Evolutionary conservation across 331 rosid species (phyloP), one percentile per base, ranked within the genome.

Genomic region (Phaseolus coccineus): DNA sequence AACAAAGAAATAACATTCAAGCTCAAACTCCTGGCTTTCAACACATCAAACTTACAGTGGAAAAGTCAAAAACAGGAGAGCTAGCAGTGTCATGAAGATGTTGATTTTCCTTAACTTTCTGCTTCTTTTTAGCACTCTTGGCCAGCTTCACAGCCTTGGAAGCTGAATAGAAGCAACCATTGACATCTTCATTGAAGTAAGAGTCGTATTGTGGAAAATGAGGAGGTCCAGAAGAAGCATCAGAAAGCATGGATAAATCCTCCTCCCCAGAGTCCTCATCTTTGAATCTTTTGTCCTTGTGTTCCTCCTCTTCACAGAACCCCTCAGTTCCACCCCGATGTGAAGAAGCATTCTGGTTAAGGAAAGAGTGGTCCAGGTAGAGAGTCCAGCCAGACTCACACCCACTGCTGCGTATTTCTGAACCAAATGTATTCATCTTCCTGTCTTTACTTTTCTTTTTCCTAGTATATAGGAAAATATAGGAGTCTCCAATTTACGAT

Each of bases 141-240:
- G 59, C 50, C 46, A 51, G 47, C 66, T 44, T 74, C 30, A 67
- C 84, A 19, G 84, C 16, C 50, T 75, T 84, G 70, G 91, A 46
- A 10, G 84, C 46, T 55, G 89, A 61, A 80, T 24, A 82, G 53
- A 77, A 88, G 81, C 76, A 69, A 5, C 52, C 86, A 71, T 48
- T 85, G 16, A 76, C 47, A 71, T 77, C 70, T 71, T 79, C 79
- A 55, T 88, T 84, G 80, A 77, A 82, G 82, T 63, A 69, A 76
- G 50, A 65, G 71, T 83, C 82, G 22, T 92, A 76, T 22, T 89
- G 82, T 56, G 77, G 83, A 80, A 88, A 82, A 88, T 84, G 91
- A n/a, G 91, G 98, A 91, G 99, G 99, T 65, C 98, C 96, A 83
- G 99, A 96, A 84, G 99, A 93, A 46, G 99, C 99, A 89, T 96